These are phyloP conservation scores for Lachancea kluyveri DNA, from an alignment of 805 yeast genomes.

Conservation along the genomic window DNA sequence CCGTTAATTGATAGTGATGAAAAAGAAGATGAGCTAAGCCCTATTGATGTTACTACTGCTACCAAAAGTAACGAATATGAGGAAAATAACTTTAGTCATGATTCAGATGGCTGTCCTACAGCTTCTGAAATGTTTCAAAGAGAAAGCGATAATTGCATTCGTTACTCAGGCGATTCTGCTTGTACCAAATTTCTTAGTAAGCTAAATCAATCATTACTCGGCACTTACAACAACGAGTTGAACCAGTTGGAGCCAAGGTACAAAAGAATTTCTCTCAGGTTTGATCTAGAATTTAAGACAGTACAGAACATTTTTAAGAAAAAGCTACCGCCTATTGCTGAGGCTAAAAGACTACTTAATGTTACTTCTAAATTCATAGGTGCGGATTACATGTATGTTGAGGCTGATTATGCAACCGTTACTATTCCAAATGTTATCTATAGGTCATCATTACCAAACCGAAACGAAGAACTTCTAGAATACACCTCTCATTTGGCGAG, in stretches of 20 bases:
- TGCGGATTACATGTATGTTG: slow-evolving; percentile 18
- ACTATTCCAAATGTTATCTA: slow-evolving; percentile 3
- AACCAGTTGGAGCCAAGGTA: not conserved
- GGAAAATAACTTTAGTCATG: too few species aligned
- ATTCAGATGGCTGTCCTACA: too few species aligned
- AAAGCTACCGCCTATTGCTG: slow-evolving; percentile 10
- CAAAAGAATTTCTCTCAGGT: not conserved
- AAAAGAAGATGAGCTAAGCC: not conserved
- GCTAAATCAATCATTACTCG: slow-evolving; percentile 10
- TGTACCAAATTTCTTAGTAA: slow-evolving; percentile 12
- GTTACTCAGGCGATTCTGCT: slow-evolving; percentile 13
- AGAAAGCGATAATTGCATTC: not conserved
- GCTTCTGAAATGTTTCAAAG: too few species aligned
- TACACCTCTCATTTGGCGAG: slow-evolving; percentile 13
- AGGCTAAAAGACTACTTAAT: slow-evolving; percentile 11
- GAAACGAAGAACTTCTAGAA: slow-evolving; percentile 2
- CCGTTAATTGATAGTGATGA: slow-evolving; percentile 9
- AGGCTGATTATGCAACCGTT: slow-evolving; percentile 8
- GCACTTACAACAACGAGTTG: slow-evolving; percentile 5
- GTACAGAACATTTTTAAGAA: slow-evolving; percentile 1
- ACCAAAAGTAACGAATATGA: not conserved
- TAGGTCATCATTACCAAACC: too few species aligned
- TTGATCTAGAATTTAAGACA: not conserved
- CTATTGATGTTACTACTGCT: not conserved
- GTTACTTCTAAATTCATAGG: slow-evolving; percentile 12